Evolutionary conservation across 768 basidiomycete species (phyloP).

Genomic region (Tulasnella calospora): DNA sequence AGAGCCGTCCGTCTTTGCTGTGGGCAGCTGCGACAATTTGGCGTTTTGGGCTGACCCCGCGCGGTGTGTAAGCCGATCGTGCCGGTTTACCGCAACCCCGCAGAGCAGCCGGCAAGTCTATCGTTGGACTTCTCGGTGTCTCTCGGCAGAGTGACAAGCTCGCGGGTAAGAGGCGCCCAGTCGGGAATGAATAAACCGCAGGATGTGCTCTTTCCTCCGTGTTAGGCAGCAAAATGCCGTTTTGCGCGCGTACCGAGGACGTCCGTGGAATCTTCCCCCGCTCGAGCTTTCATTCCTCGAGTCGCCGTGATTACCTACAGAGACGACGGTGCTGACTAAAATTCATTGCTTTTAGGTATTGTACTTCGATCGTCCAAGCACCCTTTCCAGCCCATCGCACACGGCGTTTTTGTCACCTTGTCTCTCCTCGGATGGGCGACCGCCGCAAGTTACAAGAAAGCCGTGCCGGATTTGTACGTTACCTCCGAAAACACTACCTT

Average conservation of each 20-base stretch:
- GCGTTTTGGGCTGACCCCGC: not conserved
- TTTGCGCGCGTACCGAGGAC: not conserved
- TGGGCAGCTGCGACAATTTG: not conserved
- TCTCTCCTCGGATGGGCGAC: conserved; percentile 59
- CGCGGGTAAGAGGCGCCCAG: not conserved
- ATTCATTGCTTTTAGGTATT: conserved; percentile 51
- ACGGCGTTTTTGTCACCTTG: conserved; percentile 60
- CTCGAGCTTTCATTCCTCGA: not conserved
- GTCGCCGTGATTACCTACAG: not conserved
- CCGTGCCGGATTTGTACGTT: conserved; percentile 80
- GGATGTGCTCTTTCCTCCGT: not conserved
- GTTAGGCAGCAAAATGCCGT: not conserved
- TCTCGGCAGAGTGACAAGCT: not conserved
- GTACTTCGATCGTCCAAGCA: conserved; percentile 74
- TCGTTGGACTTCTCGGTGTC: too few relatives aligned
- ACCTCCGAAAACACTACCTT: not conserved
- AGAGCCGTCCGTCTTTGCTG: not conserved
- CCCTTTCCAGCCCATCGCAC: conserved; percentile 52
- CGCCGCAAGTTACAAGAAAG: conserved; percentile 65
- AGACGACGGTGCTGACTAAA: not conserved
- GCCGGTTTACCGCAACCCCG: too few relatives aligned
- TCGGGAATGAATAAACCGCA: not conserved
- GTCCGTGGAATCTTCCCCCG: not conserved
- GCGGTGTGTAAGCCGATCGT: too few relatives aligned
- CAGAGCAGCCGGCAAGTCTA: too few relatives aligned